Evolutionary conservation across 148 eudicot genomes (phyloP).

Genomic region (Gaultheria prostrata): DNA sequence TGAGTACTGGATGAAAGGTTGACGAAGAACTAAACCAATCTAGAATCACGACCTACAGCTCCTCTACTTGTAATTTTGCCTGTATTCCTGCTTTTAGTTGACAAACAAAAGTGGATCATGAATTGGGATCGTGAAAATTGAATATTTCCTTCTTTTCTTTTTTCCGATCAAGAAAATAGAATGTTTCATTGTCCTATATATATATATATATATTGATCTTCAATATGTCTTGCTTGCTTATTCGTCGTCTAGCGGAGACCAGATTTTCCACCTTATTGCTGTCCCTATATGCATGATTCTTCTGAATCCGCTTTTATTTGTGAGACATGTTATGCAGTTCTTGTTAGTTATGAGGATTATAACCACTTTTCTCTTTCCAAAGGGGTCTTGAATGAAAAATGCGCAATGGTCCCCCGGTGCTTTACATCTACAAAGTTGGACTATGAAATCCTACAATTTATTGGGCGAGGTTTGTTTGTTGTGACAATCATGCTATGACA

Average conservation of each 20-base stretch:
- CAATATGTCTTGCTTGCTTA: not conserved
- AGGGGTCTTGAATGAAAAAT: not conserved
- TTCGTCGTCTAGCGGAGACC: not conserved
- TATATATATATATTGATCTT: not conserved
- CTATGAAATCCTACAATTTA: not conserved
- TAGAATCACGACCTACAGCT: not conserved
- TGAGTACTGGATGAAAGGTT: not conserved
- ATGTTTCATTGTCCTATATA: not conserved
- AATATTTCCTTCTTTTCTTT: not conserved
- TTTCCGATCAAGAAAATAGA: no score
- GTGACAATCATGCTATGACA: not conserved
- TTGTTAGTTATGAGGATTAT: not conserved
- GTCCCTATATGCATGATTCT: not conserved
- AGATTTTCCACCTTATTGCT: not conserved
- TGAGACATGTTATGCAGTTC: not conserved
- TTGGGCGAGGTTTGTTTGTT: not conserved
- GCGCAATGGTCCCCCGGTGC: not conserved
- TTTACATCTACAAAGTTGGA: not conserved
- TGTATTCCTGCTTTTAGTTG: not conserved
- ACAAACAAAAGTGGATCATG: not conserved
- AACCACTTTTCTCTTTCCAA: not conserved
- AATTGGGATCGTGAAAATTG: not conserved
- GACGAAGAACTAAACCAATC: not conserved
- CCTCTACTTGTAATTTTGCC: not conserved
- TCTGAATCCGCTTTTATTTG: not conserved